These are phyloP conservation scores for Rhizoctonia solani DNA, from an alignment of 1,284 basidiomycete genomes.

Conservation along the genomic window DNA sequence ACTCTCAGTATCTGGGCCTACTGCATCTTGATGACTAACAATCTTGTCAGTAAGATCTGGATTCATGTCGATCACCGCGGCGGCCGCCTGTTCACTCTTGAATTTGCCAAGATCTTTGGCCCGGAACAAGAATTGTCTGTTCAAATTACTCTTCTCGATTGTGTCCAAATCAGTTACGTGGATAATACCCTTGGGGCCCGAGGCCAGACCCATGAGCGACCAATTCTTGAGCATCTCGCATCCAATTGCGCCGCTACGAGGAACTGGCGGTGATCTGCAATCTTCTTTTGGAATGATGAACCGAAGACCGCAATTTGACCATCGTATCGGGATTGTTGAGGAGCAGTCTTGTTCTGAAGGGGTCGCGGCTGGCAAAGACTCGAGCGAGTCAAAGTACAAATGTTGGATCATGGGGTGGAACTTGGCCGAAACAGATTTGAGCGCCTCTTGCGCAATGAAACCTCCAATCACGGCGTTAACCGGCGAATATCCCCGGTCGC, in stretches of 20 bases:
- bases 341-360: constrained; percentile 86
- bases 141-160: constrained; percentile 99
- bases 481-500: constrained; percentile 93
- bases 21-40: constrained; percentile 87
- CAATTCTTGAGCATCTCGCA: constrained; percentile 99
- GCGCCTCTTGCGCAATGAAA: constrained; percentile 96
- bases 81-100: constrained; percentile 94
- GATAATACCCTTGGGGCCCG: constrained; percentile 80
- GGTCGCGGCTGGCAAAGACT: constrained; percentile 78
- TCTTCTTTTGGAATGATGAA: constrained; percentile 89
- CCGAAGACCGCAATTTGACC: constrained; percentile 97
- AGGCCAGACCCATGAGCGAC: constrained; percentile 97
- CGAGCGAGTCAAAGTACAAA: constrained; percentile 97
- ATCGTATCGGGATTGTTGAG: constrained; percentile 86
- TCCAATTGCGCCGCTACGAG: constrained; percentile 98
- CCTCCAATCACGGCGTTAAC: constrained; percentile 94
- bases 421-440: constrained; percentile 97
- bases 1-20: constrained; percentile 93
- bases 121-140: constrained; percentile 98
- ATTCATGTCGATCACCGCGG: constrained; percentile 96
- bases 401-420: constrained; percentile 97
- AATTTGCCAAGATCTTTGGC: constrained; percentile 97
- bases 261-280: constrained; percentile 91
- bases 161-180: constrained; percentile 98
- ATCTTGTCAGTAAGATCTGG: constrained; percentile 90